Evolutionary conservation across 352 stramenopile genomes (phyloP).

Genomic region (Pythium volutum): DNA sequence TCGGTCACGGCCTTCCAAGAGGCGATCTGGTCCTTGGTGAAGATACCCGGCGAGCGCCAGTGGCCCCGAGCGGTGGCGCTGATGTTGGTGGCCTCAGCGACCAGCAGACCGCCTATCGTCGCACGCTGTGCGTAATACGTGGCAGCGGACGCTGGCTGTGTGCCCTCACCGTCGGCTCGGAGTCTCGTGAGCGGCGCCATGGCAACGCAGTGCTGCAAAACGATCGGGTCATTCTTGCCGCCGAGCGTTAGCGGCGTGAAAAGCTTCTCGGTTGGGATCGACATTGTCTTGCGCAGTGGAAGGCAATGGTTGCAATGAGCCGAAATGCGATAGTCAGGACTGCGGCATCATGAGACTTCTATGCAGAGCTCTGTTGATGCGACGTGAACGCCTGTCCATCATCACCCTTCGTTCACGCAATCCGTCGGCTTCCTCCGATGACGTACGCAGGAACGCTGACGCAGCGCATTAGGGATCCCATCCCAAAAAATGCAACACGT

Average conservation of each 20-base stretch:
- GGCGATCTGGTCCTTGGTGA: constrained; percentile 15
- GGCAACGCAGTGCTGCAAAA: no score
- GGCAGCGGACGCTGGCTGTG: not conserved
- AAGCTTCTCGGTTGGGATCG: no score
- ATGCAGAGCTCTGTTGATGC: not conserved
- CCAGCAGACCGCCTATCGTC: constrained; percentile 31
- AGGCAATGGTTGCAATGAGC: no score
- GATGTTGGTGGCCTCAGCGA: constrained; percentile 26
- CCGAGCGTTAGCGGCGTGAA: no score
- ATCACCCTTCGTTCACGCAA: constrained; percentile 5
- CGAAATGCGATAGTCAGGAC: no score
- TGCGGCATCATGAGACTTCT: no score
- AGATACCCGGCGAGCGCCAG: constrained; percentile 28
- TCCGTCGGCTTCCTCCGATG: constrained; percentile 14
- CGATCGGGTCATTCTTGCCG: no score
- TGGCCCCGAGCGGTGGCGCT: constrained; percentile 14
- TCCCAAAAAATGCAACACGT: no score
- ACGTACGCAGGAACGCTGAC: not conserved
- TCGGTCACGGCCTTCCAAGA: not conserved
- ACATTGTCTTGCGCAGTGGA: no score
- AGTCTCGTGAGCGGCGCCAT: constrained; percentile 33
- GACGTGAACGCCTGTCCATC: not conserved
- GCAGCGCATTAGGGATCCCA: no score
- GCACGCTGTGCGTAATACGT: constrained; percentile 24
- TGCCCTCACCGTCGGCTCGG: not conserved